Conservation (phyloP, 2,329 filamentous ascomycete species). For the Talaromyces pinophilus region DNA sequence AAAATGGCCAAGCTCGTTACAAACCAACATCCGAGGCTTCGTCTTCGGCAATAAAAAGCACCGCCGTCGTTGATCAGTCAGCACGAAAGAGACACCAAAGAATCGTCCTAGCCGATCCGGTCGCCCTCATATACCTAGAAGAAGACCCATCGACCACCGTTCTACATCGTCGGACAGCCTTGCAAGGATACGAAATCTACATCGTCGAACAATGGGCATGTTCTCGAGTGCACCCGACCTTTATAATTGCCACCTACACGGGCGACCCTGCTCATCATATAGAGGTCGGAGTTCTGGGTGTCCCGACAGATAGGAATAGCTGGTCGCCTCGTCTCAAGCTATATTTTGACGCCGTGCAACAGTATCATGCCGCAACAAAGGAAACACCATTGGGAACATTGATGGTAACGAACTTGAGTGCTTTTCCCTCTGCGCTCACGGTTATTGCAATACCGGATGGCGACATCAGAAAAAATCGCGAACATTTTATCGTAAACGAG, state of each 20-base stretch:
- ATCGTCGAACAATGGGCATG: constrained; percentile 98
- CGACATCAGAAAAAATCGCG: constrained; percentile 75
- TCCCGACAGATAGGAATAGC: constrained; percentile 73
- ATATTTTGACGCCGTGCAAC: constrained; percentile 82
- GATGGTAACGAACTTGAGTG: constrained; percentile 92
- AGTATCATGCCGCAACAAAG: constrained; percentile 81
- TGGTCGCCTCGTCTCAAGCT: constrained; percentile 79
- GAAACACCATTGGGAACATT: constrained; percentile 80
- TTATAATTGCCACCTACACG: constrained; percentile 90
- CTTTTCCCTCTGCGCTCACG: constrained; percentile 86
- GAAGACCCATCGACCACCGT: constrained; percentile 77
- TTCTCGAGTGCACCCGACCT: constrained; percentile 83
- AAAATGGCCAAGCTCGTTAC: constrained; percentile 29
- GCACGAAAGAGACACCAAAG: constrained; percentile 51
- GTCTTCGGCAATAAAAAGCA: constrained; percentile 25
- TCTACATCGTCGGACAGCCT: constrained; percentile 67
- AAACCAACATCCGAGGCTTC: constrained; percentile 29
- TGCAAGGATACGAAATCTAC: constrained; percentile 88
- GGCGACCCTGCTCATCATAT: constrained; percentile 78
- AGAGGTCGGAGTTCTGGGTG: constrained; percentile 75
- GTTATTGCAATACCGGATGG: constrained; percentile 90
- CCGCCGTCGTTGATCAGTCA: constrained; percentile 25
- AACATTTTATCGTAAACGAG: constrained; percentile 90
- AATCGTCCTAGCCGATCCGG: constrained; percentile 66
- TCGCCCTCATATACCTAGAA: constrained; percentile 75